phyloP scores from a whole-genome alignment of 176 grass and related monocot species.

The Oryza longistaminata region DNA sequence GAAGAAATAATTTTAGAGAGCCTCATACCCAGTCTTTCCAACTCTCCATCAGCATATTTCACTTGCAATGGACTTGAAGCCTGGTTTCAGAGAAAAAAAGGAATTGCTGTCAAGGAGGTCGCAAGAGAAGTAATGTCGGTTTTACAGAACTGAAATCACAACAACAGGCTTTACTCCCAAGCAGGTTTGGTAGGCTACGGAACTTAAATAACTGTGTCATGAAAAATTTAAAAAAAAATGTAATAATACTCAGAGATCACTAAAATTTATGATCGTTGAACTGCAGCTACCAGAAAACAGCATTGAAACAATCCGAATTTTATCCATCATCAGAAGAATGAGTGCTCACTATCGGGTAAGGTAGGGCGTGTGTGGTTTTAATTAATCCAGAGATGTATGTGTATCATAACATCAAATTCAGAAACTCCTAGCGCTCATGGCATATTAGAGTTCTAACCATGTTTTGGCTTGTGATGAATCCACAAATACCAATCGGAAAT shows the following conservation, averaged over 20 bases:
- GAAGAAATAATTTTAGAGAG: constrained; percentile 25
- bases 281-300: neutral
- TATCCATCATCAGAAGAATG: neutral
- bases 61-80: constrained; percentile 98
- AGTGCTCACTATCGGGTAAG: neutral
- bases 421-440: neutral
- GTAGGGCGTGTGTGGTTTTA: neutral
- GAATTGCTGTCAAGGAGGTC: neutral
- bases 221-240: constrained; percentile 5
- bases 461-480: too few relatives aligned
- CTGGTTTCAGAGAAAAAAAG: constrained; percentile 38
- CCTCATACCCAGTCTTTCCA: constrained; percentile 89
- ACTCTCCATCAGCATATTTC: constrained; percentile 97
- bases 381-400: neutral
- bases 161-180: neutral
- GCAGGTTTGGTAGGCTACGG: neutral
- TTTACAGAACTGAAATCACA: neutral
- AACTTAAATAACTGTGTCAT: neutral
- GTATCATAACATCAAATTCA: neutral
- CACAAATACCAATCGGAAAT: too few relatives aligned
- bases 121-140: constrained; percentile 3
- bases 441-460: too few relatives aligned
- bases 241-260: neutral
- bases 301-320: neutral
- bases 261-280: neutral